Conservation (phyloP, 257 asterid genomes). For the Forsythia viridissima region DNA sequence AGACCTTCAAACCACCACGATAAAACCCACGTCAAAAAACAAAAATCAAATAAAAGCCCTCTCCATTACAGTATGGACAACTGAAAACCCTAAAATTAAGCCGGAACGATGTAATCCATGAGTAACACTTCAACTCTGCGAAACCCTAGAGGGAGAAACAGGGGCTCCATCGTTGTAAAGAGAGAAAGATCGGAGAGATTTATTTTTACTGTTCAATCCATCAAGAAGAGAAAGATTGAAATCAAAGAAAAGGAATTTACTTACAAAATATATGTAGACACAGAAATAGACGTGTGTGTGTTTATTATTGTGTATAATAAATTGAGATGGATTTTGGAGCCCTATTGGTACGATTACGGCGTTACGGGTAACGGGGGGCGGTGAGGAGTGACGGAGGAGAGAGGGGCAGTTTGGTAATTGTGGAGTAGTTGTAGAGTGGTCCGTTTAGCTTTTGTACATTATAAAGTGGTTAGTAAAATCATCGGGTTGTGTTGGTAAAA, state of each 20-base stretch:
- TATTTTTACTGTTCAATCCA: conserved; percentile 8
- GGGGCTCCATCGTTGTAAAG: not conserved
- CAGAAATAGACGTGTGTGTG: not conserved
- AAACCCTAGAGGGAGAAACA: not conserved
- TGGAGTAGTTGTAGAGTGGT: too few relatives aligned
- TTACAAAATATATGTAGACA: too few relatives aligned
- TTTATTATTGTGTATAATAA: too few relatives aligned
- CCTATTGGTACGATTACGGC: not conserved
- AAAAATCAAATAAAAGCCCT: not conserved
- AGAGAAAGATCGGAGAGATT: conserved; percentile 8
- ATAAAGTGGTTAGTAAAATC: too few relatives aligned
- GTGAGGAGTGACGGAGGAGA: too few relatives aligned
- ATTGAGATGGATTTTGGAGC: not conserved
- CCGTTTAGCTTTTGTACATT: too few relatives aligned
- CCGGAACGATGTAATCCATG: not conserved
- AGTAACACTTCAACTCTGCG: not conserved
- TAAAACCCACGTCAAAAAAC: not conserved
- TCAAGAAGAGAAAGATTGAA: not conserved
- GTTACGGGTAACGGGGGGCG: not conserved
- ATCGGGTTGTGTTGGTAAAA: too few relatives aligned
- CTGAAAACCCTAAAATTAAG: not conserved
- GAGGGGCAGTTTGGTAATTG: too few relatives aligned
- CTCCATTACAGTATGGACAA: not conserved
- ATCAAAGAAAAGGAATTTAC: not conserved
- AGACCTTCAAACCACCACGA: not conserved